Base-by-base conservation (phyloP, 495 filamentous ascomycete species). In the Aspergillus panamensis region DNA sequence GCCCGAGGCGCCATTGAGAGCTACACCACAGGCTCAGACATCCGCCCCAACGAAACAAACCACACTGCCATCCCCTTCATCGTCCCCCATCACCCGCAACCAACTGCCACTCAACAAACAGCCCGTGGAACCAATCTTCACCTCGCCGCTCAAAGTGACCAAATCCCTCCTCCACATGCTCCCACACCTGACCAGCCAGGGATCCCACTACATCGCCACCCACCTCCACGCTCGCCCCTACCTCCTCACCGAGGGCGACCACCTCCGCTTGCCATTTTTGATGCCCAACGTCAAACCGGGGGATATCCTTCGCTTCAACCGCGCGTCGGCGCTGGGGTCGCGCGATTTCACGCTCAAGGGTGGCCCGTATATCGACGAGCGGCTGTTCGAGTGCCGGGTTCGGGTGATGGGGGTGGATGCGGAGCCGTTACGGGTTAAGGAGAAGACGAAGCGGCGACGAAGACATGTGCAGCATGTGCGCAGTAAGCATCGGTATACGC, bases 371-470 rank as follows among this genome's bases (percentile, higher is more conserved):
- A 70, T 97, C 49, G 90, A 97, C 71, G 85, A 92, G 75, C 69
- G 81, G 25, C 69, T 93, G 59, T 98, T 91, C 63, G 86, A 88
- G 69, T 96, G 91, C 72, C 81, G 92, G 48, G 90, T 92, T 3
- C 81, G 84, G 39, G 91, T 97, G n/a, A 79, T 91, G 54, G 92
- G 90, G 9, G 84, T 88, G 30, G 96, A 97, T 73, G 75, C 80
- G 32, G 94, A 97, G 81, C 95, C 95, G 44, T 71, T 96, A 81
- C 77, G 91, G 56, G 69, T 90, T 55, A 88, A 89, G 77, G 82
- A 91, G 80, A 97, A 97, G 88, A 97, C 88, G 66, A 97, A 97
- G 84, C 73, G 86, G 73, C 85, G 94, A 77, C 82, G 87, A 67
- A 79, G 95, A 67, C 84, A 85, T 64, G 80, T 84, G 10, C 88